Conservation (phyloP, 1,139 yeast genomes). For the Pichia sp. region DNA sequence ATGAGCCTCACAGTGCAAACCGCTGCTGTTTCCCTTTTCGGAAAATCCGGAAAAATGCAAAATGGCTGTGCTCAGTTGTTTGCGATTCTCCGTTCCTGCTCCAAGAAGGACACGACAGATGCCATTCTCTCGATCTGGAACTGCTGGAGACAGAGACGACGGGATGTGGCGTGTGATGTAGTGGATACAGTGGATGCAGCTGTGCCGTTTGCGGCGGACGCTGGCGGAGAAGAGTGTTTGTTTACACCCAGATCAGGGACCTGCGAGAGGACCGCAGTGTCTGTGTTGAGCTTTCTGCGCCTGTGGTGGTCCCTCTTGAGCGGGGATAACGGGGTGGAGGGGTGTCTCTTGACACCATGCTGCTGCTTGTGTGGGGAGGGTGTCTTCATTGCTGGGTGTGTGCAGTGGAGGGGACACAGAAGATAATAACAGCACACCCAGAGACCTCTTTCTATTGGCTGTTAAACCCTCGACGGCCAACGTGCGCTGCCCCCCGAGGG, state of each 20-base stretch:
- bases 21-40: too few relatives aligned
- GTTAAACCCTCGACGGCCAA: too few relatives aligned
- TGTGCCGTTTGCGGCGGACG: neutral
- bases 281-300: neutral
- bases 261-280: neutral
- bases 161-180: neutral
- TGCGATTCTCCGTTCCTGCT: neutral
- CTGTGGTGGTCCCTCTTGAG: conserved; percentile 1
- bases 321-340: conserved; percentile 31
- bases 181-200: neutral
- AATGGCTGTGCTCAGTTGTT: too few relatives aligned
- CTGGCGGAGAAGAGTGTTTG: neutral
- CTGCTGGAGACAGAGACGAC: conserved; percentile 4
- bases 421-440: too few relatives aligned
- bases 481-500: too few relatives aligned
- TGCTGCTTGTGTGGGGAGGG: conserved; percentile 7
- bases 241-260: neutral
- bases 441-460: too few relatives aligned
- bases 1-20: conserved; percentile 1
- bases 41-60: too few relatives aligned
- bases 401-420: too few relatives aligned
- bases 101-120: neutral
- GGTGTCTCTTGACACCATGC: conserved; percentile 23
- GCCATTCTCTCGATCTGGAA: conserved; percentile 2
- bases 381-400: neutral